These are phyloP conservation scores for Brassica incana DNA, from an alignment of 345 rosid genomes.

Conservation along the genomic window DNA sequence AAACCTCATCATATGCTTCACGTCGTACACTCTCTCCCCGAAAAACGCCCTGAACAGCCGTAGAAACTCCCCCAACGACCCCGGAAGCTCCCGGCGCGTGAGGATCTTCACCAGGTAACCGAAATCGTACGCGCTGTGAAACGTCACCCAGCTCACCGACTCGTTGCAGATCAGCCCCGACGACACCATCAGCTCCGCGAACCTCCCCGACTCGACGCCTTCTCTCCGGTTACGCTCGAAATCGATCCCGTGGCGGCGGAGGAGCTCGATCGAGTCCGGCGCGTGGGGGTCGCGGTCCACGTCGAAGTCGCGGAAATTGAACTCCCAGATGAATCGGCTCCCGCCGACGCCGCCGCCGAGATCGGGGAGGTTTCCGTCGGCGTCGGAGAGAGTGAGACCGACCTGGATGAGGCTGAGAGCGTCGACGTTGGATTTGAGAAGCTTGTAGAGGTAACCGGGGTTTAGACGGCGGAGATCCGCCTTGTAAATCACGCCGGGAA, in stretches of 20 bases:
- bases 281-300: conserved; percentile 71
- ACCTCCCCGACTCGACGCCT: conserved; percentile 63
- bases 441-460: conserved; percentile 60
- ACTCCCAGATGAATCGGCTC: conserved; percentile 75
- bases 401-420: conserved; percentile 74
- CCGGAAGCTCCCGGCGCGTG: conserved; percentile 62
- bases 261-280: conserved; percentile 72
- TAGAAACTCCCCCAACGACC: conserved; percentile 52
- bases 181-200: conserved; percentile 85
- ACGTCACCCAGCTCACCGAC: conserved; percentile 90
- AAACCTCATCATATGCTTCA: conserved; percentile 78
- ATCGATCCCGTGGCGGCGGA: conserved; percentile 86
- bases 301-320: conserved; percentile 88
- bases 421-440: conserved; percentile 85
- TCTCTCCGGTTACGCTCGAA: conserved; percentile 59
- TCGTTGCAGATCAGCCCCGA: conserved; percentile 80
- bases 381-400: conserved; percentile 78
- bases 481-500: conserved; percentile 68
- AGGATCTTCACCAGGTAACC: conserved; percentile 83
- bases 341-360: conserved; percentile 39
- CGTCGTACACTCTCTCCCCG: conserved; percentile 65
- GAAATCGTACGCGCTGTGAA: conserved; percentile 93
- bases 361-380: conserved; percentile 62
- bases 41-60: conserved; percentile 50
- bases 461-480: conserved; percentile 39